Base-by-base conservation (phyloP, 2,329 filamentous ascomycete genomes). In the Cadophora sp. region DNA sequence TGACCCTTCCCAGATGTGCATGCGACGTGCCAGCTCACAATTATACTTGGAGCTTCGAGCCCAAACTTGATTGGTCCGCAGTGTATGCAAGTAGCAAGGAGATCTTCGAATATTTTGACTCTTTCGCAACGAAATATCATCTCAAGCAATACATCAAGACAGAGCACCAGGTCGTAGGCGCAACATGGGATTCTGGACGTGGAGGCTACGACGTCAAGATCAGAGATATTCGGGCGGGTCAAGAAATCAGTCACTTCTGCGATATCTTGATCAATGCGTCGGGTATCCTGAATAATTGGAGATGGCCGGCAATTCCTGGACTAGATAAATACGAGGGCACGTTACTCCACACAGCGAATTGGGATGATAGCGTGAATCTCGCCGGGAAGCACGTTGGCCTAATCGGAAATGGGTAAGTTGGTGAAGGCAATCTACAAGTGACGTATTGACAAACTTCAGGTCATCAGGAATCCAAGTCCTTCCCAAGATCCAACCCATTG, bases 31-130 rank as follows among this genome's bases (percentile, higher is more conserved):
- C 73, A 19, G 67, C 70, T 16, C 73, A 74, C 62, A 31, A 66
- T 11, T 73, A 73, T 46, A 70, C 67, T n/a, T 88, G 83, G 75
- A 86, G 83, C 8, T 89, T 88, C 72, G 86, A 85, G 53, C 85
- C 86, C 64, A 88, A 87, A 64, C 79, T 84, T 1, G 80, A 84
- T 68, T 89, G 87, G 87, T 83, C 83, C 0, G 77, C 86, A 48
- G 82, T 86, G n/a, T 37, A 37, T 12, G 34, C 34, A 9, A 11
- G 8, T 37, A 12, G 34, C 9, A 8, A 8, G 2, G 34, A 37
- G 34, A 37, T 37, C 14, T 12, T 37, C 7, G 8, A 37, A 12
- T 85, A 85, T 67, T 79, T 85, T 2, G 74, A 81, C 65, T 82
- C 81, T 68, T 80, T 85, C 22, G 82, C 81, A 68, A 76, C 83